Conservation (phyloP, 2,329 filamentous ascomycete species). For the Colletotrichum brevisporum region DNA sequence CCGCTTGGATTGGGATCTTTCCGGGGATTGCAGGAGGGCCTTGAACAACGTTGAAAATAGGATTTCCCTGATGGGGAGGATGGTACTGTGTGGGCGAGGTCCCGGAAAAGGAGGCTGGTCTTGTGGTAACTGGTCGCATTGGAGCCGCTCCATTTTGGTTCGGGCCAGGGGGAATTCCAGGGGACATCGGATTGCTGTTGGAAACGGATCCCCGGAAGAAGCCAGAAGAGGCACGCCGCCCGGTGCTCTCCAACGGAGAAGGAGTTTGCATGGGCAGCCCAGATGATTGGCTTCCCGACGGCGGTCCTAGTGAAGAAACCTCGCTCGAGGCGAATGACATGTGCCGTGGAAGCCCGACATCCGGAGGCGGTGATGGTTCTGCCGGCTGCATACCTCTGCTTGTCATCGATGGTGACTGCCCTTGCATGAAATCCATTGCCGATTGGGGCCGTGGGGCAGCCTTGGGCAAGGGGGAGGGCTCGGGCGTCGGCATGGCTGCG, state of each 20-base stretch:
- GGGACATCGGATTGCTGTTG: not conserved
- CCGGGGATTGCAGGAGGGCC: conserved; percentile 34
- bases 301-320: conserved; percentile 47
- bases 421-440: conserved; percentile 11
- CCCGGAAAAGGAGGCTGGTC: conserved; percentile 29
- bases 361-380: not conserved
- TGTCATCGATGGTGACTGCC: not conserved
- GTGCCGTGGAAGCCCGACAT: conserved; percentile 3
- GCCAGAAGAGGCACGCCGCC: conserved; percentile 29
- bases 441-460: not conserved
- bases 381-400: not conserved
- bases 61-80: not conserved
- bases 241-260: conserved; percentile 46
- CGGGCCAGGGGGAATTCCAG: not conserved
- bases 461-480: not conserved
- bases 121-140: not conserved
- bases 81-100: conserved; percentile 5
- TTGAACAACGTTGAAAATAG: not conserved
- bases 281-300: conserved; percentile 46
- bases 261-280: conserved; percentile 45
- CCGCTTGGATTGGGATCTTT: not conserved
- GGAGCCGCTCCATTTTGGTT: too few relatives aligned
- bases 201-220: conserved; percentile 39
- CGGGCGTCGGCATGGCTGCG: not conserved
- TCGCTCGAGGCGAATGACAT: conserved; percentile 36